These are phyloP conservation scores for Batkoa obscura DNA, from an alignment of 371 early-diverging fungal species.

Conservation along the genomic window DNA sequence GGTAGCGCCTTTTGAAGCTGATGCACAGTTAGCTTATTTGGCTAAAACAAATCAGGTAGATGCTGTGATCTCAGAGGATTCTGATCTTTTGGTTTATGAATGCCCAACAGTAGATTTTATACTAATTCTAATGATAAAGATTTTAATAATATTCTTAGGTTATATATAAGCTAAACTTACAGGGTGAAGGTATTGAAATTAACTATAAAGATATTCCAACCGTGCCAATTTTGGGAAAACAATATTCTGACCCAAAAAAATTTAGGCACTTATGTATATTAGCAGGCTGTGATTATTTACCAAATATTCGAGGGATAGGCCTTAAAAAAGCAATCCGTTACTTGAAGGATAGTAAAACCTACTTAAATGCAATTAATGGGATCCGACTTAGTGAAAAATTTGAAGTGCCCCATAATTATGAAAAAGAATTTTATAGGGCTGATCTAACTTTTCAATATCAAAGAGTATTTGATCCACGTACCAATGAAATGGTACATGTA, in stretches of 20 bases:
- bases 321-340: slow-evolving; percentile 61
- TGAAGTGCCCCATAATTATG: slow-evolving; percentile 32
- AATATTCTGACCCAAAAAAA: slow-evolving; percentile 31
- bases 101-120: slow-evolving; percentile 17
- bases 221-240: slow-evolving; percentile 19
- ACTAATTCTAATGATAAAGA: no score
- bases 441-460: slow-evolving; percentile 67
- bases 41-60: slow-evolving; percentile 43
- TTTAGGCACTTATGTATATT: slow-evolving; percentile 87
- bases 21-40: slow-evolving; percentile 89
- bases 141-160: slow-evolving; percentile 13
- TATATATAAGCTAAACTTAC: slow-evolving; percentile 62
- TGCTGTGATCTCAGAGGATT: slow-evolving; percentile 91
- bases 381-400: slow-evolving; percentile 13
- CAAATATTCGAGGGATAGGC: slow-evolving; percentile 70
- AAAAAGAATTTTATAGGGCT: slow-evolving; percentile 36
- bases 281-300: slow-evolving; percentile 93
- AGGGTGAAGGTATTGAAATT: slow-evolving; percentile 47
- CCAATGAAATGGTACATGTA: slow-evolving; percentile 25
- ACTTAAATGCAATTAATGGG: slow-evolving; percentile 11
- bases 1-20: slow-evolving; percentile 97
- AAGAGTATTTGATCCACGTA: slow-evolving; percentile 48
- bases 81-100: slow-evolving; percentile 92
- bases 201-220: slow-evolving; percentile 18
- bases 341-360: slow-evolving; percentile 22